These are phyloP conservation scores for Magnolia officinalis DNA, from an alignment of 164 flowering plant genomes.

Conservation along the genomic window DNA sequence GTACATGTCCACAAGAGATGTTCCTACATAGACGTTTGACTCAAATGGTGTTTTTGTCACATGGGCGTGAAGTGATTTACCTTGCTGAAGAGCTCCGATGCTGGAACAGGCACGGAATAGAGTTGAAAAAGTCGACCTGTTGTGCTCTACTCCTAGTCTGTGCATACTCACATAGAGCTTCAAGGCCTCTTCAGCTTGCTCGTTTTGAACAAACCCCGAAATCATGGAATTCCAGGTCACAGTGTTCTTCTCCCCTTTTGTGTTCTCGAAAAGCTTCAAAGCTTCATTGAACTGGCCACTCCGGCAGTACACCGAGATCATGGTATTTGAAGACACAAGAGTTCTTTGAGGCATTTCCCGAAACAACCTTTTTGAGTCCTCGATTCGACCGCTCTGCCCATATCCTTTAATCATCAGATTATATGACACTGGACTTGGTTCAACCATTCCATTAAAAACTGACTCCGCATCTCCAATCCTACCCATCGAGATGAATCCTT, in stretches of 20 bases:
- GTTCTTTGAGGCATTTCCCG: conserved; percentile 42
- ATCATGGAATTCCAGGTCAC: conserved; percentile 84
- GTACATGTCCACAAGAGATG: conserved; percentile 75
- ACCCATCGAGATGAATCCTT: conserved; percentile 35
- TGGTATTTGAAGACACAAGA: conserved; percentile 44
- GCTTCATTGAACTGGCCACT: conserved; percentile 50
- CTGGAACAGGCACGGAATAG: conserved; percentile 60
- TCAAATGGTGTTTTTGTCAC: conserved; percentile 55
- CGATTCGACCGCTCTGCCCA: conserved; percentile 39
- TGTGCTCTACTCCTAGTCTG: conserved; percentile 33
- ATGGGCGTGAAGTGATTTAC: conserved; percentile 51
- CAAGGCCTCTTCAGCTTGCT: conserved; percentile 49
- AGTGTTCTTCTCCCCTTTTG: conserved; percentile 37
- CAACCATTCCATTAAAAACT: conserved; percentile 32
- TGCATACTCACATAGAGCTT: conserved; percentile 47
- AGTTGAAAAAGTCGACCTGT: conserved; percentile 62
- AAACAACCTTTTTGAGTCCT: conserved; percentile 47
- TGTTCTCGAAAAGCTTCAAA: conserved; percentile 48
- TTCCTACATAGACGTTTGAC: conserved; percentile 61
- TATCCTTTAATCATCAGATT: conserved; percentile 75
- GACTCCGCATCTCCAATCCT: conserved; percentile 50
- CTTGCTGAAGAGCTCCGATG: conserved; percentile 56
- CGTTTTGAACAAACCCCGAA: conserved; percentile 50
- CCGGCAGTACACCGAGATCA: conserved; percentile 57
- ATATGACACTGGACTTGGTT: conserved; percentile 34